Conservation (phyloP, 2,329 filamentous ascomycete genomes). For the Ilyonectria robusta region DNA sequence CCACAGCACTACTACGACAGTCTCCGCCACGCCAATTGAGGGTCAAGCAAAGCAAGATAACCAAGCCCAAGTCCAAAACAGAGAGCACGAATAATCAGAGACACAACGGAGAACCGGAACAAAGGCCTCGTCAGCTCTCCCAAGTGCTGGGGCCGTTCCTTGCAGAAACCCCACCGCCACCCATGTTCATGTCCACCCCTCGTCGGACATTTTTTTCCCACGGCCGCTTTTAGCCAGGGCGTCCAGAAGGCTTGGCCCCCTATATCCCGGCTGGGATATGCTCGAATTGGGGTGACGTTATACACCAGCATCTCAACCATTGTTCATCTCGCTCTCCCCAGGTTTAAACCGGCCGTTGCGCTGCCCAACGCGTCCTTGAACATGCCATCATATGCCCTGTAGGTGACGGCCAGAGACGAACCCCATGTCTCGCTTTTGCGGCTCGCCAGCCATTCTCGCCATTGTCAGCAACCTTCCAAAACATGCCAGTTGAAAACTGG, state of each 20-base stretch:
- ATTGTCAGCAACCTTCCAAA: neutral
- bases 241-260: neutral
- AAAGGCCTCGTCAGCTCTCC: conserved; percentile 7
- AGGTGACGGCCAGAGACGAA: neutral
- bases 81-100: neutral
- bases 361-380: neutral
- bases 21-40: neutral
- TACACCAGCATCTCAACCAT: neutral
- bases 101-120: neutral
- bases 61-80: neutral
- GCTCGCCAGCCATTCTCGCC: neutral
- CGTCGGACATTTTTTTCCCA: conserved; percentile 16
- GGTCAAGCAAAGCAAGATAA: neutral
- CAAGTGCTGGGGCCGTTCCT: conserved; percentile 2
- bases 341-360: neutral
- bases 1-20: neutral
- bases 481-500: too few species aligned
- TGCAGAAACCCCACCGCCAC: conserved; percentile 5
- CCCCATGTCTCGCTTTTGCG: neutral
- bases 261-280: neutral
- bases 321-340: neutral
- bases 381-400: neutral
- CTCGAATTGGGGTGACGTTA: neutral
- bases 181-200: neutral
- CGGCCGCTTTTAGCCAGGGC: conserved; percentile 1